A percentile compares a stretch with the other conserved stretches of the same genome.
Evolutionary conservation across 208 protist species (phyloP).

Genomic region (Leishmania martiniquensis): DNA sequence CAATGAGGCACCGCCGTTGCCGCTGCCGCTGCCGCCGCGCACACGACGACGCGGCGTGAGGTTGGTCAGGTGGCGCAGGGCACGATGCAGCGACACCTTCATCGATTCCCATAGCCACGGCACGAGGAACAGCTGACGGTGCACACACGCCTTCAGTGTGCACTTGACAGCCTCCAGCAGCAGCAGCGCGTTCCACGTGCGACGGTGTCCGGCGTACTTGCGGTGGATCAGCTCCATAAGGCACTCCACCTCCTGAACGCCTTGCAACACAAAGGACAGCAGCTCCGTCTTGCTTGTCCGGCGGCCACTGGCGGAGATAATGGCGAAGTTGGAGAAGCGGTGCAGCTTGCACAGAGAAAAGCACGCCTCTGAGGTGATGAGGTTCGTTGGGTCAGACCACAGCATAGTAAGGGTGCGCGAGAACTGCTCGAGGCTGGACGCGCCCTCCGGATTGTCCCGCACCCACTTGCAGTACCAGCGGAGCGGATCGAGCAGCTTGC

Average conservation of each 20-base stretch:
- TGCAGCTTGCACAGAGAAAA: slow-evolving; percentile 68
- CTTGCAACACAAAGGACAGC: slow-evolving; percentile 37
- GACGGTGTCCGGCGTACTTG: slow-evolving; percentile 50
- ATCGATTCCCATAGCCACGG: slow-evolving; percentile 69
- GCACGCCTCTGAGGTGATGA: slow-evolving; percentile 68
- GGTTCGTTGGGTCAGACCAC: slow-evolving; percentile 56
- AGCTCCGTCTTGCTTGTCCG: slow-evolving; percentile 42
- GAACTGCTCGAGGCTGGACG: slow-evolving; percentile 64
- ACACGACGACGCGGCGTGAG: slow-evolving; percentile 18
- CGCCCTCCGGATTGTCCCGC: slow-evolving; percentile 68
- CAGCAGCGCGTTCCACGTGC: slow-evolving; percentile 66
- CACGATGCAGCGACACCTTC: slow-evolving; percentile 38
- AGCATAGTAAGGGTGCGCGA: slow-evolving; percentile 65
- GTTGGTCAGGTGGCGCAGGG: slow-evolving; percentile 20
- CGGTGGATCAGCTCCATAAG: slow-evolving; percentile 62
- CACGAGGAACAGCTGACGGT: slow-evolving; percentile 70
- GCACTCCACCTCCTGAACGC: slow-evolving; percentile 59
- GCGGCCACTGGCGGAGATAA: slow-evolving; percentile 43
- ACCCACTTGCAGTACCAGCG: slow-evolving; percentile 76
- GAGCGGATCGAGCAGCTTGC: slow-evolving; percentile 39
- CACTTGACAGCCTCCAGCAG: slow-evolving; percentile 69
- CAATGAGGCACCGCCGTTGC: slow-evolving; percentile 7
- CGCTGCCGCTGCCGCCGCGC: slow-evolving; percentile 15
- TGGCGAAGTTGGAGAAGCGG: slow-evolving; percentile 53
- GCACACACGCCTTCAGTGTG: slow-evolving; percentile 55